These are phyloP conservation scores for Serpula lacrymans DNA, from an alignment of 768 basidiomycete species.

Conservation along the genomic window DNA sequence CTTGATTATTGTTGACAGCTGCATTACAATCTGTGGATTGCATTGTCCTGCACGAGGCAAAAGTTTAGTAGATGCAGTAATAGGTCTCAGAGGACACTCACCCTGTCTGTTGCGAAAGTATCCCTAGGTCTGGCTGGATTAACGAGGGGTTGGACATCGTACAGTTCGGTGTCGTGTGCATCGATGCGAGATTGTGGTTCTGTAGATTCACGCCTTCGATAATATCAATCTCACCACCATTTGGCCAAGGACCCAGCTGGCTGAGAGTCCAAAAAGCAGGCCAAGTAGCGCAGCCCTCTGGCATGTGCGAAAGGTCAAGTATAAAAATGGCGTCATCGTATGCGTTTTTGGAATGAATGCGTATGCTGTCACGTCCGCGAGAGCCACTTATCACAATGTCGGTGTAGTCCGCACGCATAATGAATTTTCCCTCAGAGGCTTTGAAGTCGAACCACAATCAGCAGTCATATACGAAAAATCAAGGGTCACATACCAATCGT, in stretches of 20 bases:
- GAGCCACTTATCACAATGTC: slow-evolving; percentile 31
- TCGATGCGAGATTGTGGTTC: slow-evolving; percentile 43
- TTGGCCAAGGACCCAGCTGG: slow-evolving; percentile 51
- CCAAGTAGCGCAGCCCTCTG: slow-evolving; percentile 57
- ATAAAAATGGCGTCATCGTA: slow-evolving; percentile 47
- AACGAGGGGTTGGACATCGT: no score
- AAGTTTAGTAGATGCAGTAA: background rate
- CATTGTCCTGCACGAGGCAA: slow-evolving; percentile 26
- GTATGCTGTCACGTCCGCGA: slow-evolving; percentile 55
- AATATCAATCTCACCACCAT: slow-evolving; percentile 60
- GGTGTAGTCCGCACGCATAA: slow-evolving; percentile 54
- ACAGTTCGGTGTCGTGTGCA: slow-evolving; percentile 53
- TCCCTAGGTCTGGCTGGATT: no score
- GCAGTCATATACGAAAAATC: background rate
- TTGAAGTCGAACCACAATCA: slow-evolving; percentile 1
- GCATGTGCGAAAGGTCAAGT: slow-evolving; percentile 58
- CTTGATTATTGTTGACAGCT: slow-evolving; percentile 50
- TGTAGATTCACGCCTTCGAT: slow-evolving; percentile 59
- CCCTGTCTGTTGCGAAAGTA: slow-evolving; percentile 44
- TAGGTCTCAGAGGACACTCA: slow-evolving; percentile 18
- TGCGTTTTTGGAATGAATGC: slow-evolving; percentile 44
- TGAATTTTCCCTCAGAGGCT: slow-evolving; percentile 33
- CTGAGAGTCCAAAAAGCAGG: slow-evolving; percentile 64
- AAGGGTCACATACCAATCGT: slow-evolving; percentile 39
- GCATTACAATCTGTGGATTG: slow-evolving; percentile 48